Evolutionary conservation across 176 grass and related monocot species (phyloP).

Genomic region (Ampelocalamus luodianensis): DNA sequence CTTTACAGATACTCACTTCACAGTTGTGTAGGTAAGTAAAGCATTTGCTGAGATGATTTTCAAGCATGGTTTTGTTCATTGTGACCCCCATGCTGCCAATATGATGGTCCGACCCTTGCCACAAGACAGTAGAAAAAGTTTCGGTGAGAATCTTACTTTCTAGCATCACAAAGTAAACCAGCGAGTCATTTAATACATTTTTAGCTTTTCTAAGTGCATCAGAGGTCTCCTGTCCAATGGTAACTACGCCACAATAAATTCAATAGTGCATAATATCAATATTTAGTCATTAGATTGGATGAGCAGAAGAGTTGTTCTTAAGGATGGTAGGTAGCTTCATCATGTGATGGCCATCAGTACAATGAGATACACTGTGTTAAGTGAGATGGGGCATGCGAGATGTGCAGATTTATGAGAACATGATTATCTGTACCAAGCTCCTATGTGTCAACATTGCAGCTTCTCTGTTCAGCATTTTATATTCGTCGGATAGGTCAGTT

Average conservation of each 20-base stretch:
- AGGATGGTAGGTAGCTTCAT: constrained; percentile 18
- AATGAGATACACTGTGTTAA: constrained; percentile 8
- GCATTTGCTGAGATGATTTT: constrained; percentile 98
- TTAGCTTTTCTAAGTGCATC: constrained; percentile 22
- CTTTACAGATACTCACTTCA: too few species aligned
- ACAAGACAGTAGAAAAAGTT: constrained; percentile 53
- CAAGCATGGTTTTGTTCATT: constrained; percentile 99
- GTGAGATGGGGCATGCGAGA: neutral
- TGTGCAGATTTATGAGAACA: neutral
- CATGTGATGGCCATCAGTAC: neutral
- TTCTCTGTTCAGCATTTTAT: constrained; percentile 10
- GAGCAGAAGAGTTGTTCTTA: neutral
- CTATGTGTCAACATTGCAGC: neutral
- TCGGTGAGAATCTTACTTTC: constrained; percentile 55
- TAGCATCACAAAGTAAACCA: constrained; percentile 12
- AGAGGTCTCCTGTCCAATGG: neutral
- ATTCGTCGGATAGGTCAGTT: neutral
- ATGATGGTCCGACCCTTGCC: constrained; percentile 91
- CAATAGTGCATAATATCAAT: constrained; percentile 1
- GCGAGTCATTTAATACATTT: neutral
- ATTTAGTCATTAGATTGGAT: constrained; percentile 29
- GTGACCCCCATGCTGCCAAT: constrained; percentile 97
- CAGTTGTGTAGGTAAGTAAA: constrained; percentile 51
- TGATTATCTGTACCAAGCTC: neutral
- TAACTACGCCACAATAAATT: neutral